Base-by-base conservation (phyloP, 805 yeast genomes). In the Ogataea neopini region DNA sequence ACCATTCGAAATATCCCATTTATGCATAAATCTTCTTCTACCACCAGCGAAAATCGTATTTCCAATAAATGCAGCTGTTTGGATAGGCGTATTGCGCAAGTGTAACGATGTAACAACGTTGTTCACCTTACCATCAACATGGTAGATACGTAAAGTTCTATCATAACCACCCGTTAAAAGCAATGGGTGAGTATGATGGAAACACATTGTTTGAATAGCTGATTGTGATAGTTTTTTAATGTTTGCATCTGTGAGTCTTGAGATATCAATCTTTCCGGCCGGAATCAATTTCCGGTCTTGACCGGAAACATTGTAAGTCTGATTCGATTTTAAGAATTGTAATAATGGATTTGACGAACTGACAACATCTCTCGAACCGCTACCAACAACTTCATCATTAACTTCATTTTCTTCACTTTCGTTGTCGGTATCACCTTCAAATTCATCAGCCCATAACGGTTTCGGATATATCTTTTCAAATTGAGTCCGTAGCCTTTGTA, bases 101-200 rank as follows among this genome's bases (percentile, higher is more conserved):
- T 84, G 88, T 51, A 92, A 70, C 37, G 96, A 83, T 3, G 96
- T 85, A 26, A 91, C 95, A 33, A 92, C 69, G 50, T 80, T 81
- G 63, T 94, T 94, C 48, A 68, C 64, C 60, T 86, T 87, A 13
- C 98, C 97, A 64, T 94, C 98, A 43, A 91, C 80, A 61, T 92
- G 96, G 65, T 84, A 94, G 11, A 94, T 74, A 56, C 99, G 76
- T 45, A 94, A 64, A 0, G 97, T 86, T 56, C 88, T 77, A 66
- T 94, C 99, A 63, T 85, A 91, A 18, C 99, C 99, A 47, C 94
- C 96, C 0, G 97, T 87, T 44, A 94, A 69, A 39, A 92, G 70
- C 25, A 94, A 71, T 34, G 99, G 96, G 57, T 84, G 88, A 6
- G 76, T 71, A 8, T 87, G 88, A 66, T 94, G 99, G 77, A 94